Base-by-base conservation (phyloP, 2,329 filamentous ascomycete species). In the Aspergillus spinulosporus region DNA sequence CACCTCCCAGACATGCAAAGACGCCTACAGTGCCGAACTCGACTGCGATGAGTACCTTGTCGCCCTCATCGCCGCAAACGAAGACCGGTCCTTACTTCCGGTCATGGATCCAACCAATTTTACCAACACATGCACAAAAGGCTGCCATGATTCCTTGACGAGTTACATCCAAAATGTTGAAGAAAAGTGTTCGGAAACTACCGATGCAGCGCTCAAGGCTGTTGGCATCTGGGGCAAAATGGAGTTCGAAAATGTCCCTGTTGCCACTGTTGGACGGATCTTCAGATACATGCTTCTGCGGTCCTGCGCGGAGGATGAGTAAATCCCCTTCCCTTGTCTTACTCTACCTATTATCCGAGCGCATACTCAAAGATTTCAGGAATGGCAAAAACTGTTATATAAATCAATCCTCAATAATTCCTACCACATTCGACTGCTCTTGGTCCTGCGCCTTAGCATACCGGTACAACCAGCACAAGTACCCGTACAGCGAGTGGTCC, bases 11-110 rank as follows among this genome's bases (percentile, higher is more conserved):
- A n/a, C 15, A 52, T 61, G 56, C 53, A 59, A 57, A 43, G 26
- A 47, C n/a, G 56, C 59, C 6, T 61, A 61, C 48, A 57, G 56
- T 43, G 47, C 59, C 7, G 47, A 60, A 3, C 58, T 59, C 37
- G 32, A 44, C 5, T 60, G 59, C 50, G 42, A 54, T 4, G 46
- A 50, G 2, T 59, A 44, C 28, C 53, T 60, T n/a, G 21, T 56
- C 1, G 9, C 43, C 14, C 43, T 58, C 1, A 46, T 54, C 15
- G 49, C 50, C 44, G 40, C 51, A n/a, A 31, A 55, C 9, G 53
- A 54, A 12, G 15, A 12, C 28, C 28, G 47, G 4, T 5, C 12
- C 3, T 45, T 43, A 9, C 47, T 49, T 3, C 28, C 39, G 9
- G 26, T 29, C 48, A 55, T 55, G 47, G 34, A 52, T 4, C 15